A percentile compares a stretch with the other conserved stretches of the same genome.
These are phyloP conservation scores for Glycyrrhiza uralensis DNA, from an alignment of 306 rosid genomes.

Conservation along the genomic window DNA sequence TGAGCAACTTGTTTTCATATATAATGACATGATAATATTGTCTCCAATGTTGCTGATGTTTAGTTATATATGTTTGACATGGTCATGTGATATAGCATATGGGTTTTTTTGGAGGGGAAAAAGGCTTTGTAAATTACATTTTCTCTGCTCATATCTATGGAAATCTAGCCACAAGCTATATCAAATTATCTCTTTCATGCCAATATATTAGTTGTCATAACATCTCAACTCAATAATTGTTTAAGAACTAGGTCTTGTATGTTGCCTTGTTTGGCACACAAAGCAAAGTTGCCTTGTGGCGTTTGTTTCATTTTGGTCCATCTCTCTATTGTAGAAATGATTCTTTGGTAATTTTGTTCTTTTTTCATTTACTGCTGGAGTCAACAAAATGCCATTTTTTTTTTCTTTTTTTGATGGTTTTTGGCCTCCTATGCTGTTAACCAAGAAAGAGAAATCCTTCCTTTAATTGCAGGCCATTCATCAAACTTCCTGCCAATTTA, in stretches of 20 bases:
- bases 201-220: neutral
- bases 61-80: conserved; percentile 14
- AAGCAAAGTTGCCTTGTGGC: neutral
- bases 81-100: neutral
- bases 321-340: neutral
- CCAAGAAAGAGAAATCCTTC: conserved; percentile 23
- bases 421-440: conserved; percentile 12
- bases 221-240: neutral
- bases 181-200: conserved; percentile 13
- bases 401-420: conserved; percentile 24
- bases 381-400: neutral
- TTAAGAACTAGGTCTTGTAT: neutral
- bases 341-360: conserved; percentile 11
- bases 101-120: neutral
- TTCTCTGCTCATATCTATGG: conserved; percentile 11
- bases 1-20: conserved; percentile 26
- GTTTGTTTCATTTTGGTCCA: neutral
- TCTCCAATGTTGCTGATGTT: conserved; percentile 10
- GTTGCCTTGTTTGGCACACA: conserved; percentile 1
- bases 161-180: neutral
- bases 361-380: conserved; percentile 10
- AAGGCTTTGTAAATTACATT: neutral
- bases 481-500: conserved; percentile 69
- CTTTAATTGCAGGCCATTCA: conserved; percentile 59
- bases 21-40: conserved; percentile 4